Conservation (phyloP, 1,284 basidiomycete species). For the Leccinum variabile region DNA sequence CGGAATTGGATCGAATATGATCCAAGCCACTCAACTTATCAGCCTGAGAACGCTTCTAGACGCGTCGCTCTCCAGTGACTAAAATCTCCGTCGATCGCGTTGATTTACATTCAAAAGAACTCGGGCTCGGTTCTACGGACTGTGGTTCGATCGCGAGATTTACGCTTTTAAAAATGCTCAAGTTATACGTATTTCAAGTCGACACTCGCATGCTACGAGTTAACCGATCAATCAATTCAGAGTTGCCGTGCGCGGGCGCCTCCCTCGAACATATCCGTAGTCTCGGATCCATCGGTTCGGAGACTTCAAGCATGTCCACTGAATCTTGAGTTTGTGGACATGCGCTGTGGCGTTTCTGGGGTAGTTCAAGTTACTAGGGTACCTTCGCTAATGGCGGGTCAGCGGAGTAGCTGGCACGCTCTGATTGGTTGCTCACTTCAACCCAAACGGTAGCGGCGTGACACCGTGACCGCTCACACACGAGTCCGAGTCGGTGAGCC, state of each 20-base stretch:
- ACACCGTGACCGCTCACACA: too few relatives aligned
- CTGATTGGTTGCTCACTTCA: not conserved
- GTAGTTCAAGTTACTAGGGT: too few relatives aligned
- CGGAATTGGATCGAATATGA: not conserved
- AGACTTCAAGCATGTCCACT: too few relatives aligned
- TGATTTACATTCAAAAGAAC: not conserved
- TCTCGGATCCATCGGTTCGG: too few relatives aligned
- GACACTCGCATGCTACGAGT: not conserved
- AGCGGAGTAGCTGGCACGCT: not conserved
- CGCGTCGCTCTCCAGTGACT: not conserved
- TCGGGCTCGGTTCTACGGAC: not conserved
- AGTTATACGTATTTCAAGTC: too few relatives aligned
- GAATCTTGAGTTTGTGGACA: not conserved
- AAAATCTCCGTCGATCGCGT: not conserved
- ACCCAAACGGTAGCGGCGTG: too few relatives aligned
- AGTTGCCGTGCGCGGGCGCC: not conserved
- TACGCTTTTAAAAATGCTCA: too few relatives aligned
- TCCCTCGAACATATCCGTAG: not conserved
- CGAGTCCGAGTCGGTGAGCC: too few relatives aligned
- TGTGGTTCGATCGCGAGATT: too few relatives aligned
- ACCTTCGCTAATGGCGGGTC: too few relatives aligned
- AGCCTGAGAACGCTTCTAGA: not conserved
- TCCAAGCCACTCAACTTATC: not conserved
- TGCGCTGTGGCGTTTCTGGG: conserved; percentile 1
- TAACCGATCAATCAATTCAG: conserved; percentile 13